Conservation (phyloP, 2,329 filamentous ascomycete genomes). For the Calonectria pseudoturangicola region DNA sequence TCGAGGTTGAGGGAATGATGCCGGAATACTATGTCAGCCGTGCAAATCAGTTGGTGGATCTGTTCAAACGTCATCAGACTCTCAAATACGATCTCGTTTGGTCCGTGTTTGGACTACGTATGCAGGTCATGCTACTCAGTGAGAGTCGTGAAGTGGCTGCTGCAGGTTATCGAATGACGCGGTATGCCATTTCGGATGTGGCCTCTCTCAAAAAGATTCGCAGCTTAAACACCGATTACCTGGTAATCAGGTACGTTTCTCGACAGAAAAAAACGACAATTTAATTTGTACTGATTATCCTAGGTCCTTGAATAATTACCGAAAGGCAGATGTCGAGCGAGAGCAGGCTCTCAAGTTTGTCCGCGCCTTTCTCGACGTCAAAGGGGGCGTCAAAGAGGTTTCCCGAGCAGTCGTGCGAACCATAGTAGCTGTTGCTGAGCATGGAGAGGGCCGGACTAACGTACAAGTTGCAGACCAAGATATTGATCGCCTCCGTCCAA, state of each 20-base stretch:
- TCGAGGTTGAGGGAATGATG: slow-evolving; percentile 90
- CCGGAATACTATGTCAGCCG: slow-evolving; percentile 97
- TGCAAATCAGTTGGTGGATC: slow-evolving; percentile 93
- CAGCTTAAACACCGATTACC: slow-evolving; percentile 90
- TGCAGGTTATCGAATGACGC: slow-evolving; percentile 92
- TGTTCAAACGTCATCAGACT: slow-evolving; percentile 95
- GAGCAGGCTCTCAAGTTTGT: slow-evolving; percentile 98
- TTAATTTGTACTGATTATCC: slow-evolving; percentile 36
- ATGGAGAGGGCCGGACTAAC: slow-evolving; percentile 88
- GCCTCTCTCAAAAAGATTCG: slow-evolving; percentile 93
- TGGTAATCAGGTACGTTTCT: slow-evolving; percentile 81
- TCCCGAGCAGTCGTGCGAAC: slow-evolving; percentile 91
- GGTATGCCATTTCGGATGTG: slow-evolving; percentile 95
- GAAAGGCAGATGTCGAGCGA: slow-evolving; percentile 96
- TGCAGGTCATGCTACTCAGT: slow-evolving; percentile 96
- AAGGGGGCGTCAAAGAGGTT: slow-evolving; percentile 91
- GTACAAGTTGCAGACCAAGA: slow-evolving; percentile 80
- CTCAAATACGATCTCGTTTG: slow-evolving; percentile 98
- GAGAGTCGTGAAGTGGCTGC: slow-evolving; percentile 97
- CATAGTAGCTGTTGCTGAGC: slow-evolving; percentile 92
- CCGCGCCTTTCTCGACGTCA: slow-evolving; percentile 94
- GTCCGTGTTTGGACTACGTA: slow-evolving; percentile 93
- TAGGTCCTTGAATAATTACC: slow-evolving; percentile 92
- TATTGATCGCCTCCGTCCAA: slow-evolving; percentile 90
- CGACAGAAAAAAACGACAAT: not conserved